These are phyloP conservation scores for Neurospora tetrasperma DNA, from an alignment of 495 filamentous ascomycete genomes.

Conservation along the genomic window DNA sequence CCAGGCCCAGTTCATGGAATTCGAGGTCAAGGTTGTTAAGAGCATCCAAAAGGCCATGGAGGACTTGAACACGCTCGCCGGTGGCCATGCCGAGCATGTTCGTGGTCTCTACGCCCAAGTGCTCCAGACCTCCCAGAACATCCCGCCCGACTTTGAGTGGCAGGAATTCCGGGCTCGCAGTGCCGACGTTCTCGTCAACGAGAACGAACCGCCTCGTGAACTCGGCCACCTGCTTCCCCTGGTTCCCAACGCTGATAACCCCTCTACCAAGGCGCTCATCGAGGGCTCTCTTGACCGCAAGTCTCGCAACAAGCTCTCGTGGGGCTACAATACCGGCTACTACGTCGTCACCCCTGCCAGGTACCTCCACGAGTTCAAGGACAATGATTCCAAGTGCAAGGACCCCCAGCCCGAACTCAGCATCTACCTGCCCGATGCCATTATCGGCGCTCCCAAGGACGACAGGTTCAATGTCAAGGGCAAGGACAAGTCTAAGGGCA, in stretches of 20 bases:
- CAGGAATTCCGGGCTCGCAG: constrained; percentile 65
- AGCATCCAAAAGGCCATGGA: constrained; percentile 73
- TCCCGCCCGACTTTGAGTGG: constrained; percentile 91
- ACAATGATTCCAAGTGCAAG: constrained; percentile 63
- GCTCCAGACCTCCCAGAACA: constrained; percentile 59
- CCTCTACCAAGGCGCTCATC: constrained; percentile 67
- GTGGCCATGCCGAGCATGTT: constrained; percentile 69
- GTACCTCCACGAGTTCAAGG: constrained; percentile 93
- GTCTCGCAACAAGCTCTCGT: constrained; percentile 59
- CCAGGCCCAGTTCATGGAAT: constrained; percentile 78
- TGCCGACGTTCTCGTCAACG: constrained; percentile 64
- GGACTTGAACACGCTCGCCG: constrained; percentile 66
- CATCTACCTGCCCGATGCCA: constrained; percentile 86
- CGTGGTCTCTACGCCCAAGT: constrained; percentile 77
- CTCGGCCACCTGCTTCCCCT: constrained; percentile 48
- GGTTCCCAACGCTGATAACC: constrained; percentile 85
- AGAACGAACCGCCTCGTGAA: constrained; percentile 57
- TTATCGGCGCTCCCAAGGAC: constrained; percentile 61
- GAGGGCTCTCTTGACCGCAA: constrained; percentile 84
- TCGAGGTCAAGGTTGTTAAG: constrained; percentile 77
- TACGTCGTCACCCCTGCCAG: constrained; percentile 81
- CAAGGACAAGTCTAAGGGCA: constrained; percentile 56
- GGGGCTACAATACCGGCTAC: constrained; percentile 70
- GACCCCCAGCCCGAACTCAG: constrained; percentile 80
- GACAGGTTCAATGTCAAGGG: constrained; percentile 91